Evolutionary conservation across 257 asterid species (phyloP), one percentile per base, ranked within the genome.

Genomic region (Prunella vulgaris): DNA sequence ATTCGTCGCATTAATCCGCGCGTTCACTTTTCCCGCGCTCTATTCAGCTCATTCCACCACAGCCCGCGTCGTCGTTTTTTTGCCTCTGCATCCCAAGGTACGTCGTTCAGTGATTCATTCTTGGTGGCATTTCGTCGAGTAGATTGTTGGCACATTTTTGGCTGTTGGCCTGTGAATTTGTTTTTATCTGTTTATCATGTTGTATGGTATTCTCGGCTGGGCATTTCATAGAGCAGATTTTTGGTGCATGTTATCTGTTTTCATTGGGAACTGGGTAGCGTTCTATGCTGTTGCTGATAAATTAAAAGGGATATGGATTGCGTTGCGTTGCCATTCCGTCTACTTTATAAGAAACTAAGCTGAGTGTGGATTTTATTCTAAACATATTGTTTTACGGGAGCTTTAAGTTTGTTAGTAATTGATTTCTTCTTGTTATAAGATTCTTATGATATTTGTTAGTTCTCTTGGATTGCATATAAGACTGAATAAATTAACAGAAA

Each of bases 31-130:
- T 52, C 62, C 60, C 72, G 74, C 59, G 63, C 77, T 35, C 60
- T 33, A 61, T 53, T 30, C 58, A 49, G 70, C 64, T 21, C 71
- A 35, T 17, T 10, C 27, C 58, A 35, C 25, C 58, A 53, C 65
- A 37, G 25, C 66, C 69, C 63, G 25, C 77, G 68, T 72, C 84
- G 83, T 33, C 69, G 53, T 8, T 80, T 66, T 56, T 70, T 81
- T 15, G 85, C 78, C 22, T 72, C 83, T 18, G 46, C 72, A 21
- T 73, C 76, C 48, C 69, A 80, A 80, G 87, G 87, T 83, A 68
- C 44, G 1, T 5, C 22, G 13, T 22, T 58, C 46, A 17, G n/a
- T 49, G 49, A 13, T 64, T 42, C 53, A 18, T 51, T 51, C 59
- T 18, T 21, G 20, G 70, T 48, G 78, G 30, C 69, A 54, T 71